A percentile compares a stretch with the other conserved stretches of the same genome.
Evolutionary conservation across 2,329 filamentous ascomycete genomes (phyloP).

Genomic region (Penicillium occitanis): DNA sequence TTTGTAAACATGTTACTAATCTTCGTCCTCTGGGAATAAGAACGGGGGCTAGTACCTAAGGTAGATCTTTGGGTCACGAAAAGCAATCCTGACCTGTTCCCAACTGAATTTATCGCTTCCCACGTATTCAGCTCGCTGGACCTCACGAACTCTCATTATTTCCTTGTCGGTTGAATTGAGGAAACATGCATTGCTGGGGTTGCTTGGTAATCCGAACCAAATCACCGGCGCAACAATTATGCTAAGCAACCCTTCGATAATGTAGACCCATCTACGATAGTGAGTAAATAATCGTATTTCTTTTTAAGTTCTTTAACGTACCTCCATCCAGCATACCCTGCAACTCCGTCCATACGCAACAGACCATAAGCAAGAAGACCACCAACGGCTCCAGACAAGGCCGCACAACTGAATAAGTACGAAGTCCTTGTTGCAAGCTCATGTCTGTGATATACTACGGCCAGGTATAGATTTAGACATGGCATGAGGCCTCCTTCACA

Average conservation of each 20-base stretch:
- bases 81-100: conserved; percentile 36
- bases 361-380: conserved; percentile 62
- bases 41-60: conserved; percentile 36
- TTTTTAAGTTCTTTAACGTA: background rate
- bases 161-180: conserved; percentile 61
- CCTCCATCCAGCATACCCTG: conserved; percentile 57
- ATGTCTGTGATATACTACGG: background rate
- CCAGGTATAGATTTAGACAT: background rate
- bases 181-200: conserved; percentile 74
- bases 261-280: conserved; percentile 47
- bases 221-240: conserved; percentile 63
- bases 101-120: conserved; percentile 28
- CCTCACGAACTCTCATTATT: conserved; percentile 37
- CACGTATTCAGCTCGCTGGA: conserved; percentile 58
- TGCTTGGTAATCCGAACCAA: conserved; percentile 64
- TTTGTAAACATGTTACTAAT: background rate
- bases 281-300: background rate
- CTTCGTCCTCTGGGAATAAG: background rate
- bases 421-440: conserved; percentile 20
- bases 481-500: conserved; percentile 5
- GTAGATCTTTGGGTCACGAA: conserved; percentile 41
- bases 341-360: conserved; percentile 55
- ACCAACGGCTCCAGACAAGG: conserved; percentile 62
- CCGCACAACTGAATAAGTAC: conserved; percentile 23
- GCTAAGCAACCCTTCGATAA: conserved; percentile 65